Conservation (phyloP, 768 basidiomycete genomes). For the Baorangia bicolor region DNA sequence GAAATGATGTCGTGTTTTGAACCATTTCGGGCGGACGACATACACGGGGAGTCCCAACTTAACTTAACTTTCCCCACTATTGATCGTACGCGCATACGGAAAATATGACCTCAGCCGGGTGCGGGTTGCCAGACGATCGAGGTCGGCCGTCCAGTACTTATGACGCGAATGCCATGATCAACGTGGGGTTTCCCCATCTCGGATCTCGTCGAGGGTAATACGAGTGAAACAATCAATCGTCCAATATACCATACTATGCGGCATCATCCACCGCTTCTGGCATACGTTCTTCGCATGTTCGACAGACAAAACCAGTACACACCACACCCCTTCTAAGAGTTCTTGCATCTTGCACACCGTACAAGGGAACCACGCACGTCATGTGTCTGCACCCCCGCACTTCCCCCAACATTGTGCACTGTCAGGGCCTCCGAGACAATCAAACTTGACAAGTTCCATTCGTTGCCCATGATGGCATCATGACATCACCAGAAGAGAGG, state of each 20-base stretch:
- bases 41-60: neutral
- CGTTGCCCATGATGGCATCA: slow-evolving; percentile 15
- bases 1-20: slow-evolving; percentile 8
- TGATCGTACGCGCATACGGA: slow-evolving; percentile 5
- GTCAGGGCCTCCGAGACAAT: slow-evolving; percentile 16
- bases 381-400: slow-evolving; percentile 19
- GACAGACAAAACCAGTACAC: neutral
- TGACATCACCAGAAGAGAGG: slow-evolving; percentile 14
- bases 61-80: neutral
- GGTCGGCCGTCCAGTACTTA: neutral
- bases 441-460: neutral
- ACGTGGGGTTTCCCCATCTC: slow-evolving; percentile 5
- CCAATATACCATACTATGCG: neutral
- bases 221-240: neutral
- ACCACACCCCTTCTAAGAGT: neutral
- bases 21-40: slow-evolving; percentile 4
- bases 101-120: slow-evolving; percentile 6
- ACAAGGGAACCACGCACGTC: slow-evolving; percentile 13
- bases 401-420: slow-evolving; percentile 16
- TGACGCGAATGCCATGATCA: slow-evolving; percentile 12
- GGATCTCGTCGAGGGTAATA: slow-evolving; percentile 11
- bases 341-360: slow-evolving; percentile 6
- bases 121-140: slow-evolving; percentile 10
- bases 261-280: neutral
- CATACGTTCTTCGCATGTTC: slow-evolving; percentile 21